Conservation (phyloP, 306 rosid genomes). For the Fragaria ananassa region DNA sequence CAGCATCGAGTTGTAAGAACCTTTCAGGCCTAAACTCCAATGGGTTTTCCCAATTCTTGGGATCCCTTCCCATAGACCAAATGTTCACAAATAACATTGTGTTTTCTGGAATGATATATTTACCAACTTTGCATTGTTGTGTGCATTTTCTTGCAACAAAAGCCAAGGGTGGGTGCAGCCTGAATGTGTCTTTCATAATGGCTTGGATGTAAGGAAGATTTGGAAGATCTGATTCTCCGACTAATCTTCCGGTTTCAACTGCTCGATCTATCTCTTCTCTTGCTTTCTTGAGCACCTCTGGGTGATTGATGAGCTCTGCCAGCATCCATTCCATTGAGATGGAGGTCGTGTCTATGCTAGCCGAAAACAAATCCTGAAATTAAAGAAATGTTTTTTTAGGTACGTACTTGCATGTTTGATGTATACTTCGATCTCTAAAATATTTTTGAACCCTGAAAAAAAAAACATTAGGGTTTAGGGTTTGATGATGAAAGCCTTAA, state of each 20-base stretch:
- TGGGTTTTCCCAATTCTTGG: neutral
- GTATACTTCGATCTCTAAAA: too few relatives aligned
- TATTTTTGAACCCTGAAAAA: too few relatives aligned
- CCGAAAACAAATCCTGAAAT: constrained; percentile 42
- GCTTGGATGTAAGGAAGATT: constrained; percentile 56
- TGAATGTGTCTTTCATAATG: constrained; percentile 43
- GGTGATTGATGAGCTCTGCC: constrained; percentile 53
- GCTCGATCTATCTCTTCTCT: constrained; percentile 41
- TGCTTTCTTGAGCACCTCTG: constrained; percentile 36
- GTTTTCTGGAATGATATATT: neutral
- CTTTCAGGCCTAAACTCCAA: neutral
- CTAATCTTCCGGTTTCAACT: constrained; percentile 30
- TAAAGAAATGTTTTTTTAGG: neutral
- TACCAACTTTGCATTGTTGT: neutral
- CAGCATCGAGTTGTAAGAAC: neutral
- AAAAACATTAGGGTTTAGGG: too few relatives aligned
- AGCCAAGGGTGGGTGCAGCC: constrained; percentile 49
- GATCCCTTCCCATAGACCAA: neutral
- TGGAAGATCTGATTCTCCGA: constrained; percentile 40
- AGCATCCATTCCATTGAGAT: constrained; percentile 37
- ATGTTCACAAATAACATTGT: neutral
- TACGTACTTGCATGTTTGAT: too few relatives aligned
- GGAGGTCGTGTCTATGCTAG: constrained; percentile 39
- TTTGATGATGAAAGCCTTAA: neutral
- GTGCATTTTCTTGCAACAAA: neutral